These are phyloP conservation scores for Mycena vulgaris DNA, from an alignment of 768 basidiomycete species.

Conservation along the genomic window DNA sequence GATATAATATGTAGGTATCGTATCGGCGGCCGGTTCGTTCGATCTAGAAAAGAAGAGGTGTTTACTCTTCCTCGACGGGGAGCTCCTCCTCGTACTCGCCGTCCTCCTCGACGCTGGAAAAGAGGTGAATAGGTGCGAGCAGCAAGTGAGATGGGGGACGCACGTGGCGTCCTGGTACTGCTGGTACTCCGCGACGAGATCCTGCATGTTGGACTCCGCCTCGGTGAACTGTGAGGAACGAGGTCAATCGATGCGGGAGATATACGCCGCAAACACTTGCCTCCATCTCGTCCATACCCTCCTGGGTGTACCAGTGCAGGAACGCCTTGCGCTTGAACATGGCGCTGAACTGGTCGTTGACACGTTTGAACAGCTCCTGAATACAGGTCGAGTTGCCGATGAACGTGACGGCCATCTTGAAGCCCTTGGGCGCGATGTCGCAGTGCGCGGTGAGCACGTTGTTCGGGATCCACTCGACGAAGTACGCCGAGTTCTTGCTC, in stretches of 20 bases:
- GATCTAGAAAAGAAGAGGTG: constrained; percentile 16
- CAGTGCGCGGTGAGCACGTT: constrained; percentile 98
- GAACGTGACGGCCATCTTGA: constrained; percentile 98
- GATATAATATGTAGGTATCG: constrained; percentile 17
- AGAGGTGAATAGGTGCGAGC: constrained; percentile 23
- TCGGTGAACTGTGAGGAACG: constrained; percentile 83
- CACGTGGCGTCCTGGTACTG: constrained; percentile 96
- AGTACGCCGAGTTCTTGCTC: constrained; percentile 98
- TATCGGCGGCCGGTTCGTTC: constrained; percentile 3
- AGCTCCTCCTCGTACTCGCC: constrained; percentile 91
- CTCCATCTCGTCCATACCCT: constrained; percentile 99
- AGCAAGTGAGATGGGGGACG: constrained; percentile 49
- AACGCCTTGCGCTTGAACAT: constrained; percentile 99
- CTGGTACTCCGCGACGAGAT: constrained; percentile 97
- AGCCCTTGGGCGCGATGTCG: constrained; percentile 95
- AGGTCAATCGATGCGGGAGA: constrained; percentile 2
- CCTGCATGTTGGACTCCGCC: constrained; percentile 99
- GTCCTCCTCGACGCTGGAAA: constrained; percentile 84
- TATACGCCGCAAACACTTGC: constrained; percentile 48
- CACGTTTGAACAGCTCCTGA: constrained; percentile 99
- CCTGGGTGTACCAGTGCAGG: constrained; percentile 99
- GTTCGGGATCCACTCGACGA: constrained; percentile 99
- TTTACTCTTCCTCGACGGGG: constrained; percentile 68
- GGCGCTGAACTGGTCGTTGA: constrained; percentile 97
- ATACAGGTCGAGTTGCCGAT: constrained; percentile 98